Evolutionary conservation across 768 basidiomycete genomes (phyloP).

Genomic region (Chalciporus chontae): DNA sequence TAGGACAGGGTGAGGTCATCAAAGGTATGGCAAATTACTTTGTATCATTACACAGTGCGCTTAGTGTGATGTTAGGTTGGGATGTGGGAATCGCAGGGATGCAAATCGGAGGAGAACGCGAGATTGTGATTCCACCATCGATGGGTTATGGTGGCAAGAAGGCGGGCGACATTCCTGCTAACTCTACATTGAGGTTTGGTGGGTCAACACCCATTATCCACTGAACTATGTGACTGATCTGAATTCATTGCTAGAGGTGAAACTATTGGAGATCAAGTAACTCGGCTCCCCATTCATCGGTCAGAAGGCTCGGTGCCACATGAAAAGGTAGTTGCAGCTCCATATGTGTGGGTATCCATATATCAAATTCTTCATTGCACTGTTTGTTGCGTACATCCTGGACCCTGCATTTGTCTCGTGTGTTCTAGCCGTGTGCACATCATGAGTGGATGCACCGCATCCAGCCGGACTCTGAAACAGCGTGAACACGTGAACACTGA

Average conservation of each 20-base stretch:
- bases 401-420: slow-evolving; percentile 21
- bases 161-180: slow-evolving; percentile 61
- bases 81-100: slow-evolving; percentile 90
- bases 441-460: slow-evolving; percentile 19
- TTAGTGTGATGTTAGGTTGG: slow-evolving; percentile 55
- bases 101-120: slow-evolving; percentile 86
- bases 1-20: slow-evolving; percentile 91
- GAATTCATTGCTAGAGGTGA: slow-evolving; percentile 51
- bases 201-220: slow-evolving; percentile 24
- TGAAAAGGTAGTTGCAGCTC: slow-evolving; percentile 15
- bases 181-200: slow-evolving; percentile 84
- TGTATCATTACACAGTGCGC: background rate
- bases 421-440: slow-evolving; percentile 19
- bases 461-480: slow-evolving; percentile 19
- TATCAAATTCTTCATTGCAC: slow-evolving; percentile 27
- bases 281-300: slow-evolving; percentile 13
- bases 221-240: slow-evolving; percentile 10
- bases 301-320: slow-evolving; percentile 12
- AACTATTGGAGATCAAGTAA: slow-evolving; percentile 67
- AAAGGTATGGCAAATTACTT: slow-evolving; percentile 50
- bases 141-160: slow-evolving; percentile 72
- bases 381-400: slow-evolving; percentile 12
- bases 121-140: slow-evolving; percentile 67
- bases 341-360: slow-evolving; percentile 18
- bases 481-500: slow-evolving; percentile 7